Evolutionary conservation across 768 basidiomycete genomes (phyloP).

Genomic region (Lactarius sanguifluus): DNA sequence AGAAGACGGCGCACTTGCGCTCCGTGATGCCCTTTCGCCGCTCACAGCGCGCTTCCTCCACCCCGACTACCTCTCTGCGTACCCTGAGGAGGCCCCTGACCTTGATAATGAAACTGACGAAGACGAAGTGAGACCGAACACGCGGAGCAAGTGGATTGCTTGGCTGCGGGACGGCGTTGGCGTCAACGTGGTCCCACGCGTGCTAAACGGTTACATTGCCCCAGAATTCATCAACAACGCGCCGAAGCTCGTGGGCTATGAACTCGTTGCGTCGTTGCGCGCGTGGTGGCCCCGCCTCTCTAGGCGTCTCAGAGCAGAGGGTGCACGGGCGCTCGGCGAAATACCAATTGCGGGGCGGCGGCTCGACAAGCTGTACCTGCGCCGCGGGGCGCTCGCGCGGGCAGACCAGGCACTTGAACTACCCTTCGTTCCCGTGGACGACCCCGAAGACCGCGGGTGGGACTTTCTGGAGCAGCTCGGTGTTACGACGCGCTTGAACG

Average conservation of each 20-base stretch:
- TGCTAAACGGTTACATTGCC: conserved; percentile 17
- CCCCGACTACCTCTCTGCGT: conserved; percentile 20
- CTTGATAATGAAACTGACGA: neutral
- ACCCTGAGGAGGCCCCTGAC: neutral
- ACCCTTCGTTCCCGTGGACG: conserved; percentile 29
- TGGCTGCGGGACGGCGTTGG: conserved; percentile 28
- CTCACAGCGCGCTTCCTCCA: conserved; percentile 21
- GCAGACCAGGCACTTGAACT: conserved; percentile 7
- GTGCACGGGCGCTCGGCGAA: conserved; percentile 10
- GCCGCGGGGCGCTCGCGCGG: conserved; percentile 16
- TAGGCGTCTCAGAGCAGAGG: neutral
- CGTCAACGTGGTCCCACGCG: conserved; percentile 26
- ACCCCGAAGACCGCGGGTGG: conserved; percentile 29
- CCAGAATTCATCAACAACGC: conserved; percentile 20
- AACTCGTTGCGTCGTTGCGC: conserved; percentile 18
- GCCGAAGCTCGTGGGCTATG: neutral
- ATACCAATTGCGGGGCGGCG: conserved; percentile 17
- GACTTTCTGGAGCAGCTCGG: conserved; percentile 29
- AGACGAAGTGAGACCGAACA: neutral
- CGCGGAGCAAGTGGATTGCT: conserved; percentile 21
- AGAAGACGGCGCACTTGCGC: neutral
- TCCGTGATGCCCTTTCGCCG: conserved; percentile 20
- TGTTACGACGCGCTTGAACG: conserved; percentile 26
- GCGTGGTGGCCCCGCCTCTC: conserved; percentile 22
- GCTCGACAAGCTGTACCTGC: conserved; percentile 22